These are phyloP conservation scores for Kodamaea kakaduensis DNA, from an alignment of 805 yeast species.

Conservation along the genomic window DNA sequence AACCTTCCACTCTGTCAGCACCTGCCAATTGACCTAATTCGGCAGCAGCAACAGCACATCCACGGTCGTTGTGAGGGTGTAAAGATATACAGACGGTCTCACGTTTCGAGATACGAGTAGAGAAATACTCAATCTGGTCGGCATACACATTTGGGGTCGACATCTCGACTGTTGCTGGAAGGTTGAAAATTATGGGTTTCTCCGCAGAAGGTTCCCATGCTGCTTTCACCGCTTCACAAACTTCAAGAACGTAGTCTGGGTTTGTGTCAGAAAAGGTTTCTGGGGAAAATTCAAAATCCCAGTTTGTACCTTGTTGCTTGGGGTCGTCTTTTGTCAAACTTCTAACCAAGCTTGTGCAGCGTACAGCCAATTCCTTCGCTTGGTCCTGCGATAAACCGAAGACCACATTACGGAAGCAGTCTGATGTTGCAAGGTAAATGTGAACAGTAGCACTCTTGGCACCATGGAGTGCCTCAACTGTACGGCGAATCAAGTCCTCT, in stretches of 20 bases:
- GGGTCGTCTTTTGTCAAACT: slow-evolving; percentile 69
- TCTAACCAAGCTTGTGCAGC: slow-evolving; percentile 59
- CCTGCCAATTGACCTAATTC: slow-evolving; percentile 81
- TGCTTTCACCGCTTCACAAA: slow-evolving; percentile 70
- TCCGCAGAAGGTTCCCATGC: slow-evolving; percentile 71
- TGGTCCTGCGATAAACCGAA: slow-evolving; percentile 61
- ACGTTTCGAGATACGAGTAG: slow-evolving; percentile 57
- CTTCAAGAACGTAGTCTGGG: slow-evolving; percentile 55
- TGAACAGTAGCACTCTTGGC: slow-evolving; percentile 76
- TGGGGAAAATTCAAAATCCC: slow-evolving; percentile 79
- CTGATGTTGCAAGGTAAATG: slow-evolving; percentile 72
- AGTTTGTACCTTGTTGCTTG: slow-evolving; percentile 44
- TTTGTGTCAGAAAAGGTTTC: slow-evolving; percentile 74
- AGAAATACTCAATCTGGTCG: slow-evolving; percentile 76
- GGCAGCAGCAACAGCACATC: slow-evolving; percentile 87
- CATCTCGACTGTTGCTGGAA: slow-evolving; percentile 85
- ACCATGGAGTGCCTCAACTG: slow-evolving; percentile 68
- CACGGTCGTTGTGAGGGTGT: slow-evolving; percentile 83
- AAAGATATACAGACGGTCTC: slow-evolving; percentile 70
- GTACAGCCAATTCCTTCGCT: slow-evolving; percentile 57
- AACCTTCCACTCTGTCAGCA: slow-evolving; percentile 86
- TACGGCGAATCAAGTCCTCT: slow-evolving; percentile 65
- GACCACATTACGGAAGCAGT: slow-evolving; percentile 67
- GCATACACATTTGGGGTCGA: slow-evolving; percentile 79
- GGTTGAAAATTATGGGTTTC: slow-evolving; percentile 69